Evolutionary conservation across 495 filamentous ascomycete species (phyloP).

Genomic region (Penicillium crystallinum): DNA sequence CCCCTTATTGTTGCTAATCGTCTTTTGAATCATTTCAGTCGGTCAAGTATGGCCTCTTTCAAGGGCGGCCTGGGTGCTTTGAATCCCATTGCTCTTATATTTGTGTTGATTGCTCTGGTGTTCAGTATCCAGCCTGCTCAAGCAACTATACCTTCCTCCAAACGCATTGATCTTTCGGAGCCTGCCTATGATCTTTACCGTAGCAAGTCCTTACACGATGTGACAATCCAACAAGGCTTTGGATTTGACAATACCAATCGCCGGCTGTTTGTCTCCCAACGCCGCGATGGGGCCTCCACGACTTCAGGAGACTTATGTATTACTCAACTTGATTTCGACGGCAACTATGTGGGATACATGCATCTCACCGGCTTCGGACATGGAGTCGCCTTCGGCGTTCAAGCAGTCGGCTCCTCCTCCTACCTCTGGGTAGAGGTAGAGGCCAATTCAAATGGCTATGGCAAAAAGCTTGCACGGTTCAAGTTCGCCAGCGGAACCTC

Average conservation of each 20-base stretch:
- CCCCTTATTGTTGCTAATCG: too few relatives aligned
- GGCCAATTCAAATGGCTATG: constrained; percentile 16
- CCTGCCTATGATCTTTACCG: constrained; percentile 16
- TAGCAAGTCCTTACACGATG: constrained; percentile 9
- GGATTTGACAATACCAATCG: constrained; percentile 21
- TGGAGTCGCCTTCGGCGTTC: constrained; percentile 14
- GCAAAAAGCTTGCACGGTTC: constrained; percentile 15
- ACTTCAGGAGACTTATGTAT: constrained; percentile 15
- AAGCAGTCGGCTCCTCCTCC: constrained; percentile 11
- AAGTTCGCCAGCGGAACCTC: constrained; percentile 12
- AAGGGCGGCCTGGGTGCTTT: background rate
- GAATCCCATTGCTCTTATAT: background rate
- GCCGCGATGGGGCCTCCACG: constrained; percentile 5
- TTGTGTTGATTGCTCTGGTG: background rate
- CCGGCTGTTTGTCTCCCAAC: constrained; percentile 15
- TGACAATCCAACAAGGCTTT: constrained; percentile 19
- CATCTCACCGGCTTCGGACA: constrained; percentile 15
- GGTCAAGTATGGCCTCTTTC: background rate
- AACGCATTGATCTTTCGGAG: constrained; percentile 12
- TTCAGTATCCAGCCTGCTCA: background rate
- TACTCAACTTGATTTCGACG: constrained; percentile 19
- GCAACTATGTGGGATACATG: constrained; percentile 17
- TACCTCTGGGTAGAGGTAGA: constrained; percentile 20
- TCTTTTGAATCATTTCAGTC: background rate
- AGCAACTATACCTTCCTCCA: constrained; percentile 5